Evolutionary conservation across 2,329 filamentous ascomycete species (phyloP).

Genomic region (Emmonsiellopsis sp.): DNA sequence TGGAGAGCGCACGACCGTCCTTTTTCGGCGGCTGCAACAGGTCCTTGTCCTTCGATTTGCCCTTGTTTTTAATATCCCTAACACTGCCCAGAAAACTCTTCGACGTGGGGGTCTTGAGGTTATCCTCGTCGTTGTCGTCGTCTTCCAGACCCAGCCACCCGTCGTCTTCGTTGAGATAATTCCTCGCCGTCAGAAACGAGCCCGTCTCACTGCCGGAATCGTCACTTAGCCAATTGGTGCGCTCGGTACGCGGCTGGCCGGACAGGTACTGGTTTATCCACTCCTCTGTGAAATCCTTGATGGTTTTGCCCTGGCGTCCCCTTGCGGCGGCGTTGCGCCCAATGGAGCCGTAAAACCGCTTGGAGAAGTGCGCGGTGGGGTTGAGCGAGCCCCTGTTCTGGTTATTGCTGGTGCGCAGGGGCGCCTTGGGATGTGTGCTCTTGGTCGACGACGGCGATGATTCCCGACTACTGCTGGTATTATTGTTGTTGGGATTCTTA

Average conservation of each 20-base stretch:
- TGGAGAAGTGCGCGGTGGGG: constrained; percentile 14
- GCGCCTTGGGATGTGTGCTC: constrained; percentile 5
- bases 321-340: constrained; percentile 15
- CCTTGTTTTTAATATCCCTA: not conserved
- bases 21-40: constrained; percentile 7
- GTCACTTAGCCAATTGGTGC: constrained; percentile 77
- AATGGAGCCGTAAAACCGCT: constrained; percentile 18
- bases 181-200: constrained; percentile 42
- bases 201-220: constrained; percentile 63
- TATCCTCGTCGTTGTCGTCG: constrained; percentile 27
- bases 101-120: constrained; percentile 29
- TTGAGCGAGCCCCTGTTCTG: not conserved
- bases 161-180: constrained; percentile 34
- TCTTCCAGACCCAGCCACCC: constrained; percentile 35
- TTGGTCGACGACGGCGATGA: constrained; percentile 13
- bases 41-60: constrained; percentile 5
- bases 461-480: constrained; percentile 4
- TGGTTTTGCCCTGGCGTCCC: constrained; percentile 24
- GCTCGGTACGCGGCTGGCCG: constrained; percentile 58
- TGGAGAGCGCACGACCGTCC: constrained; percentile 5
- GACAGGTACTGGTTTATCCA: constrained; percentile 81
- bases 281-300: constrained; percentile 61
- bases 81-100: constrained; percentile 2
- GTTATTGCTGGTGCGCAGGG: not conserved
- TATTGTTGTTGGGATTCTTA: not conserved